These are phyloP conservation scores for Chaetomium sp. DNA, from an alignment of 2,329 filamentous ascomycete species.

Conservation along the genomic window DNA sequence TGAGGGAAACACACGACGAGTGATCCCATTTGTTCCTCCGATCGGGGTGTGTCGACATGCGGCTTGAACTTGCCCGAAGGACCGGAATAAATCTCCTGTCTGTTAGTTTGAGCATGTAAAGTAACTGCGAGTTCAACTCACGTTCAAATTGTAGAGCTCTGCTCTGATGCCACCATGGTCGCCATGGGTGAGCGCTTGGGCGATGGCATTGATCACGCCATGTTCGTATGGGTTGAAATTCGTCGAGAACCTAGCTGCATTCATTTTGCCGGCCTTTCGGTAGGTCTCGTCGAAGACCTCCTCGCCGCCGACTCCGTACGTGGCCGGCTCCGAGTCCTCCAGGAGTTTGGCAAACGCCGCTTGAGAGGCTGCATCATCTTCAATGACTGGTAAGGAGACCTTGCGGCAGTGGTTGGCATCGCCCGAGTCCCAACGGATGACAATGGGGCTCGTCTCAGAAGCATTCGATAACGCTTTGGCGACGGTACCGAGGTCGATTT, in stretches of 20 bases:
- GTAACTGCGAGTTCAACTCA: neutral
- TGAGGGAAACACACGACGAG: neutral
- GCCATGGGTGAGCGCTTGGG: neutral
- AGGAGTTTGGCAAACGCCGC: neutral
- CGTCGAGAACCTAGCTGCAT: neutral
- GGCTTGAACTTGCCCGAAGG: neutral
- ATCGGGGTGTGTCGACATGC: neutral
- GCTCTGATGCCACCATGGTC: neutral
- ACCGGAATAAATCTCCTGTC: neutral
- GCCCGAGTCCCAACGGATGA: neutral
- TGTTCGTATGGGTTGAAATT: neutral
- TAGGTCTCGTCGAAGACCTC: neutral
- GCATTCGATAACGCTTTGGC: neutral
- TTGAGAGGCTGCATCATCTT: neutral
- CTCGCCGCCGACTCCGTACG: neutral
- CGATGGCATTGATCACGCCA: neutral
- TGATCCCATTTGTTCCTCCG: neutral
- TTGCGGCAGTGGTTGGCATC: neutral
- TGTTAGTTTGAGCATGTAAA: neutral
- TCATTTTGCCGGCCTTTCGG: neutral
- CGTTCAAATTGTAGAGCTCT: conserved; percentile 6
- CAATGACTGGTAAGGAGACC: neutral
- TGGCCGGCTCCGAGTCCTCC: neutral
- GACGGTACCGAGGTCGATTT: neutral
- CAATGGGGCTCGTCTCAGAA: neutral